A percentile compares a stretch with the other conserved stretches of the same genome.
phyloP scores from a whole-genome alignment of 306 rosid genomes.

The Nissolia schottii region DNA sequence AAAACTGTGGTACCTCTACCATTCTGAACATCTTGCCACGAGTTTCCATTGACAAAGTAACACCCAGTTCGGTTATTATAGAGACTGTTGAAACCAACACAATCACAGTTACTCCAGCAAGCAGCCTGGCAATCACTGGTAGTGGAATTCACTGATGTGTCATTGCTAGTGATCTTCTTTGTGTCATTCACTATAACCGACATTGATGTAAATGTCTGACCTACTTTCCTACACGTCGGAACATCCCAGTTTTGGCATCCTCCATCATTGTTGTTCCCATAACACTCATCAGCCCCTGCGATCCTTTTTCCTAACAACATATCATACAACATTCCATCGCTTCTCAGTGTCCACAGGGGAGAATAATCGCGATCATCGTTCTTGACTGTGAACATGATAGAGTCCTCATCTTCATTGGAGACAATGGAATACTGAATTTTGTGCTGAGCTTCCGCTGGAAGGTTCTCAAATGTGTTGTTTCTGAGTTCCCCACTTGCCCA shows the following conservation, averaged over 20 bases:
- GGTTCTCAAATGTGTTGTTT: not conserved
- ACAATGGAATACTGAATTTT: not conserved
- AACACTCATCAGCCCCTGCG: constrained; percentile 17
- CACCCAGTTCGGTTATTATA: constrained; percentile 14
- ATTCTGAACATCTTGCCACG: not conserved
- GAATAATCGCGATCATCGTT: not conserved
- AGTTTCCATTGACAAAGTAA: not conserved
- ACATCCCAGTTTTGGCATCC: constrained; percentile 23
- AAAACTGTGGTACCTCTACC: not conserved
- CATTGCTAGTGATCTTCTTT: too few relatives aligned
- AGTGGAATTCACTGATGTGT: too few relatives aligned
- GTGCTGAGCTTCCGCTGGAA: not conserved
- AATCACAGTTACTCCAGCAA: constrained; percentile 29
- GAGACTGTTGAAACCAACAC: not conserved
- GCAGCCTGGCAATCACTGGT: constrained; percentile 6
- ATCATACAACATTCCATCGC: too few relatives aligned
- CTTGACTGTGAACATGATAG: not conserved
- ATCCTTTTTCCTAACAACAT: not conserved
- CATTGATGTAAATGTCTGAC: not conserved
- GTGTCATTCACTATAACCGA: too few relatives aligned
- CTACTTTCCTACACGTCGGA: not conserved
- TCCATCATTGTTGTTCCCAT: constrained; percentile 8
- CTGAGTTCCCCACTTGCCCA: not conserved
- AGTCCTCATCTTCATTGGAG: not conserved
- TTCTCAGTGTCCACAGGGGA: too few relatives aligned